Percentiles rank a stretch among this genome's conserved stretches.
These are phyloP conservation scores for Microsporum audouinii DNA, from an alignment of 2,329 filamentous ascomycete genomes.

Conservation along the genomic window DNA sequence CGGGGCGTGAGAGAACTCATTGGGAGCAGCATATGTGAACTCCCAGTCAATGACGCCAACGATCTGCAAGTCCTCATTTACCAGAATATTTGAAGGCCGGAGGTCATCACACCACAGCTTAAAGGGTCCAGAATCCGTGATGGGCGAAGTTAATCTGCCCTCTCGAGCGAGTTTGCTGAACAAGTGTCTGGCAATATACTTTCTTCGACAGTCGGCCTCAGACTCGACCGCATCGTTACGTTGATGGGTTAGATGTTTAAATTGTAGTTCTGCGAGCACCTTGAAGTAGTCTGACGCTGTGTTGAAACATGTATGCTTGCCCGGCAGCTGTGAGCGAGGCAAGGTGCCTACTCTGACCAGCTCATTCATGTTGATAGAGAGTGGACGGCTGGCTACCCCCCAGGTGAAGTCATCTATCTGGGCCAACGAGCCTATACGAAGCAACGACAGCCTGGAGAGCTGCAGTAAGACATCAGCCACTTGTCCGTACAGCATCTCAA, in stretches of 20 bases:
- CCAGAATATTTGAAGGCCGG: slow-evolving; percentile 31
- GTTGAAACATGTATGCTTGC: slow-evolving; percentile 19
- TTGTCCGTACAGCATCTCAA: slow-evolving; percentile 30
- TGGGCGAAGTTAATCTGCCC: neutral
- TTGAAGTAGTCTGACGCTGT: slow-evolving; percentile 31
- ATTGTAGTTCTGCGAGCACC: slow-evolving; percentile 32
- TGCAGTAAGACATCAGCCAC: slow-evolving; percentile 34
- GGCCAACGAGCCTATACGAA: slow-evolving; percentile 31
- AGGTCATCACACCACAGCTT: slow-evolving; percentile 32
- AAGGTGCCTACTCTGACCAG: slow-evolving; percentile 19
- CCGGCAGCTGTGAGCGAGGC: slow-evolving; percentile 12
- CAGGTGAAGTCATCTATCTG: slow-evolving; percentile 19
- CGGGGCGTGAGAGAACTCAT: slow-evolving; percentile 28
- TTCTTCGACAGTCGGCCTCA: slow-evolving; percentile 15
- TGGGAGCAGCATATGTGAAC: slow-evolving; percentile 34
- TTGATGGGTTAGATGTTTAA: slow-evolving; percentile 32
- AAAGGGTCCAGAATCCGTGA: slow-evolving; percentile 26
- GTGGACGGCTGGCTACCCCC: slow-evolving; percentile 24
- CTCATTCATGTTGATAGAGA: slow-evolving; percentile 37
- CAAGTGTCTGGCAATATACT: slow-evolving; percentile 14
- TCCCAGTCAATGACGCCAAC: slow-evolving; percentile 32
- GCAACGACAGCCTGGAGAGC: slow-evolving; percentile 20
- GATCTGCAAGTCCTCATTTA: slow-evolving; percentile 27
- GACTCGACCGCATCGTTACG: slow-evolving; percentile 28
- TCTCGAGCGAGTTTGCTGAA: slow-evolving; percentile 13